Conservation (phyloP, 208 protist species). For the Wallacemonas sp. region DNA sequence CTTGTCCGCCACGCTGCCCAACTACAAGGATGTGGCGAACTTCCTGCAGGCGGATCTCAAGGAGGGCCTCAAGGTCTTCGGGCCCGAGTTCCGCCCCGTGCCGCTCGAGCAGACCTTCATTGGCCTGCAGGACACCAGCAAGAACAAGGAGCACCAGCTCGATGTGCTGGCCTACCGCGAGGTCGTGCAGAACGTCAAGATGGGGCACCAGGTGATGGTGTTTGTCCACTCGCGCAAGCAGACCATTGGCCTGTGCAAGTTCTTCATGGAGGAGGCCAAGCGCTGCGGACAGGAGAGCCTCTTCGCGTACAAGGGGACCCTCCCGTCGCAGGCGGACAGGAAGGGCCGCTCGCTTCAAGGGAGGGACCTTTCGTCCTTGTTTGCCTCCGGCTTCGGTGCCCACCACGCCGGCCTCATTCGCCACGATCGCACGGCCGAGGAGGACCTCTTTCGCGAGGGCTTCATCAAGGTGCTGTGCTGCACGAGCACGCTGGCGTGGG, state of each 20-base stretch:
- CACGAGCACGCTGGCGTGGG: conserved; percentile 99
- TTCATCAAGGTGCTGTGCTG: conserved; percentile 96
- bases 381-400: conserved; percentile 91
- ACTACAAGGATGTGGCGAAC: conserved; percentile 98
- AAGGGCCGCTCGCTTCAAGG: conserved; percentile 73
- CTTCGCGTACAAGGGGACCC: conserved; percentile 52
- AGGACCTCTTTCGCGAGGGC: conserved; percentile 95
- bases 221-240: conserved; percentile 99
- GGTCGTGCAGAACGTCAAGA: conserved; percentile 79
- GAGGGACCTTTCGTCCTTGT: conserved; percentile 88
- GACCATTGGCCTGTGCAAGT: conserved; percentile 92
- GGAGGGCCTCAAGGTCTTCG: conserved; percentile 97
- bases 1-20: conserved; percentile 99
- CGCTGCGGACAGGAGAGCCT: conserved; percentile 49
- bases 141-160: conserved; percentile 67
- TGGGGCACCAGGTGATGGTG: conserved; percentile 98
- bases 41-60: conserved; percentile 95
- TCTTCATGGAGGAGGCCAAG: conserved; percentile 89
- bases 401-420: conserved; percentile 98
- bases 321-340: conserved; percentile 50
- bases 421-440: conserved; percentile 94
- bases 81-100: conserved; percentile 96
- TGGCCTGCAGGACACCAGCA: conserved; percentile 71
- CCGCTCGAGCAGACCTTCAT: conserved; percentile 97
- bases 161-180: conserved; percentile 81